Conservation (phyloP, 257 asterid genomes). For the Scutellaria galericulata region DNA sequence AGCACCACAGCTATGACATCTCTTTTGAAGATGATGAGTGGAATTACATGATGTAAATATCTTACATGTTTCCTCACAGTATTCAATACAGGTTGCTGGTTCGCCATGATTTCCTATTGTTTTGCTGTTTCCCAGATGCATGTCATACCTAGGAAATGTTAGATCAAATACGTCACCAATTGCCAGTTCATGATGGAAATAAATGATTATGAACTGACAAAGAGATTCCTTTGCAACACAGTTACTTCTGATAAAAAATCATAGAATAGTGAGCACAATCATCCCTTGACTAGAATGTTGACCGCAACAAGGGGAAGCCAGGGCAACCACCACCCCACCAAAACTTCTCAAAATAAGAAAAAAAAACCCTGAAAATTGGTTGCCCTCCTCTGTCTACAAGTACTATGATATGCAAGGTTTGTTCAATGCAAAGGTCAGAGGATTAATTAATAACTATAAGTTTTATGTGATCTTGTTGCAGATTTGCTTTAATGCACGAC, state of each 20-base stretch:
- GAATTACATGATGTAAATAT: constrained; percentile 28
- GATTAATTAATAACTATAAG: not conserved
- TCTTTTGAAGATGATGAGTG: constrained; percentile 12
- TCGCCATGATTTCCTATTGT: constrained; percentile 75
- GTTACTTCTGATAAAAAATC: not conserved
- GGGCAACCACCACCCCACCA: not conserved
- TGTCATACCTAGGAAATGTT: constrained; percentile 65
- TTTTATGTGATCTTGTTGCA: not conserved
- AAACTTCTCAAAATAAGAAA: not conserved
- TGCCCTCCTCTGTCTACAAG: not conserved
- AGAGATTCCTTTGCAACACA: not conserved
- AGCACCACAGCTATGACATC: constrained; percentile 11
- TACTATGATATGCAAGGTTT: not conserved
- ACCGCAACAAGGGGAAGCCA: not conserved
- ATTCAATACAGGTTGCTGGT: constrained; percentile 77
- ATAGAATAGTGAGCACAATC: not conserved
- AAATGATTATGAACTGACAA: constrained; percentile 26
- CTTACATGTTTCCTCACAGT: constrained; percentile 76
- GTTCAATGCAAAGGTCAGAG: not conserved
- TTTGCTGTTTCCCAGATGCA: constrained; percentile 57
- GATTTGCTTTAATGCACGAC: not conserved
- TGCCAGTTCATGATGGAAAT: constrained; percentile 26
- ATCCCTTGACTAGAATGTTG: not conserved
- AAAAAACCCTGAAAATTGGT: not conserved
- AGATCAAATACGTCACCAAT: constrained; percentile 33